Base-by-base conservation (phyloP, 1,139 yeast genomes). In the Hemisphaericaspora subhashii region DNA sequence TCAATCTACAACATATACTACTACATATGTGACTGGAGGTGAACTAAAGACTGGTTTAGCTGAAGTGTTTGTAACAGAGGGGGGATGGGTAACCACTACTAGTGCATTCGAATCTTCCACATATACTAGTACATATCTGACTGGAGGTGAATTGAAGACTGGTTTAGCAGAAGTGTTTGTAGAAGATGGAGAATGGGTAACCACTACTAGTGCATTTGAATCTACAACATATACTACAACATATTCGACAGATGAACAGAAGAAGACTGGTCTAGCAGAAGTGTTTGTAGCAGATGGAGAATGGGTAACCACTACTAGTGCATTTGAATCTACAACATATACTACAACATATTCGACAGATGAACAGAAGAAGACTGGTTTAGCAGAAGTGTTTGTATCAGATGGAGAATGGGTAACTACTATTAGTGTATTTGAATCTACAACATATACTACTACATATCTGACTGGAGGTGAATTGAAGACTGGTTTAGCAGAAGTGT, bases 381-480 rank as follows among this genome's bases (percentile, higher is more conserved):
- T 22, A 9, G 39, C 22, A 7, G 22, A 17, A 3, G 28, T 35
- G 4, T 8, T 23, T 23, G 30, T 37, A 8, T 3, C 31, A 3
- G 20, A 14, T 25, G 41, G 41, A 21, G 16, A 12, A 21, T 33
- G 37, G 34, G 33, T 22, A 20, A 39, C 44, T n/a, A 22, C 34
- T 8, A 31, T 27, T 10, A 31, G 20, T 15, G 20, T 5, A 8
- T 15, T 27, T 7, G 20, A 14, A 27, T 26, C n/a, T 10, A 13
- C 15, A n/a, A 5, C 29, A n/a, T 26, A 26, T 16, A 12, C 29
- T 7, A 26, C 29, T 5, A 26, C 17, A 12, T 26, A 11, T 11
- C n/a, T n/a, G n/a, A 14, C 29, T 21, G 32, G n/a, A 24, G 36
- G 20, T 10, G 4, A 17, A 4, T 17, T n/a, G 3, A 15, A 17